A percentile compares a stretch with the other conserved stretches of the same genome.
Conservation (phyloP, 331 rosid genomes). For the Phaseolus coccineus region DNA sequence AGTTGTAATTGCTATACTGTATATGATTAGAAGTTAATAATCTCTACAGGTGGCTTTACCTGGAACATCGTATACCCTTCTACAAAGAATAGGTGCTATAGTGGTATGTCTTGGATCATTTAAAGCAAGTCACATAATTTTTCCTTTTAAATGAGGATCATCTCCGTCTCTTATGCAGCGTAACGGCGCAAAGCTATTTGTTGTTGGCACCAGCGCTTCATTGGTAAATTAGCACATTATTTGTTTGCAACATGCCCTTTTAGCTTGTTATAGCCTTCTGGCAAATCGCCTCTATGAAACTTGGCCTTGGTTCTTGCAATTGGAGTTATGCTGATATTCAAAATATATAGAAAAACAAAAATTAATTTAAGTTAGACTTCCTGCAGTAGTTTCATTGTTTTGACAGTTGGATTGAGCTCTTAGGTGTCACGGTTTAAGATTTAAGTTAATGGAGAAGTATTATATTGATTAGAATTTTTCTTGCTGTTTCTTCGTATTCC, state of each 20-base stretch:
- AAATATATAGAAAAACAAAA: not conserved
- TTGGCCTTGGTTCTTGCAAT: conserved; percentile 29
- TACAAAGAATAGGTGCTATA: conserved; percentile 84
- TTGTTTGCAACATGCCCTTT: conserved; percentile 4
- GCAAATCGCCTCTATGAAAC: not conserved
- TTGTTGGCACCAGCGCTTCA: conserved; percentile 68
- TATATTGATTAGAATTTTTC: not conserved
- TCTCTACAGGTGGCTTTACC: conserved; percentile 69
- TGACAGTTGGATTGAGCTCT: not conserved
- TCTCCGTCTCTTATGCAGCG: conserved; percentile 62
- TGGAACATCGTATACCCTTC: conserved; percentile 72
- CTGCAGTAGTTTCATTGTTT: conserved; percentile 6
- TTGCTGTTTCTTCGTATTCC: not conserved
- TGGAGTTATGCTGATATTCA: conserved; percentile 18
- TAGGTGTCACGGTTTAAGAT: too few relatives aligned
- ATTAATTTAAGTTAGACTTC: not conserved
- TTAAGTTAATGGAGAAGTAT: too few relatives aligned
- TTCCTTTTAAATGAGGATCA: conserved; percentile 36
- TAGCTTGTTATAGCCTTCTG: conserved; percentile 20
- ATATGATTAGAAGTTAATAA: conserved; percentile 26
- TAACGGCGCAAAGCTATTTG: conserved; percentile 81
- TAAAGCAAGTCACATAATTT: conserved; percentile 32
- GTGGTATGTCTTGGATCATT: conserved; percentile 68
- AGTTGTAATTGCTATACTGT: not conserved
- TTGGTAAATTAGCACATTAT: conserved; percentile 48